These are phyloP conservation scores for Acacia concinna DNA, from an alignment of 331 rosid genomes.

Conservation along the genomic window DNA sequence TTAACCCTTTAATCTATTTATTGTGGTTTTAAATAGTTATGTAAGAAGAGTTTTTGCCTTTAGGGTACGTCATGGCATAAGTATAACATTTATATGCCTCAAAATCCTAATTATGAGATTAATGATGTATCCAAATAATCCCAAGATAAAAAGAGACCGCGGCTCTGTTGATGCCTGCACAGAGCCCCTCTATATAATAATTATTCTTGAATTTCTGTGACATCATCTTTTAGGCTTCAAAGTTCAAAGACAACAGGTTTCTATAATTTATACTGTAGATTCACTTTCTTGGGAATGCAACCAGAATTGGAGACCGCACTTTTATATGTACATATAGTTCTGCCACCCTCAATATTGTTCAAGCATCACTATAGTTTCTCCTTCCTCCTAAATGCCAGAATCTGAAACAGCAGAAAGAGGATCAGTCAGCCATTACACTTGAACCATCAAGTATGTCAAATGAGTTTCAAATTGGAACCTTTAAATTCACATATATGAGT, in stretches of 20 bases:
- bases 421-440: not conserved
- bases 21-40: no score
- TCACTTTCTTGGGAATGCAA: slow-evolving; percentile 1
- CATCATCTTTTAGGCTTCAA: not conserved
- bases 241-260: not conserved
- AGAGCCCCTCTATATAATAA: not conserved
- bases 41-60: no score
- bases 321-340: slow-evolving; percentile 12
- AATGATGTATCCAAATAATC: not conserved
- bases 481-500: not conserved
- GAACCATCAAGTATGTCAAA: not conserved
- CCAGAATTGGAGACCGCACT: not conserved
- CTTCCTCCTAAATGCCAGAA: slow-evolving; percentile 74
- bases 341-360: not conserved
- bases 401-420: slow-evolving; percentile 53
- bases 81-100: not conserved
- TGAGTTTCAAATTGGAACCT: not conserved
- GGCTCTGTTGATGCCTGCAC: not conserved
- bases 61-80: no score
- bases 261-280: slow-evolving; percentile 2
- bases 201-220: not conserved
- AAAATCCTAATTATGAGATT: not conserved
- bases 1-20: no score
- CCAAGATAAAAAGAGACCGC: not conserved
- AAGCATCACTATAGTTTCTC: slow-evolving; percentile 31